Evolutionary conservation across 2,329 filamentous ascomycete species (phyloP), one percentile per base, ranked within the genome.

Genomic region (Aspergillus brunneoviolaceus): DNA sequence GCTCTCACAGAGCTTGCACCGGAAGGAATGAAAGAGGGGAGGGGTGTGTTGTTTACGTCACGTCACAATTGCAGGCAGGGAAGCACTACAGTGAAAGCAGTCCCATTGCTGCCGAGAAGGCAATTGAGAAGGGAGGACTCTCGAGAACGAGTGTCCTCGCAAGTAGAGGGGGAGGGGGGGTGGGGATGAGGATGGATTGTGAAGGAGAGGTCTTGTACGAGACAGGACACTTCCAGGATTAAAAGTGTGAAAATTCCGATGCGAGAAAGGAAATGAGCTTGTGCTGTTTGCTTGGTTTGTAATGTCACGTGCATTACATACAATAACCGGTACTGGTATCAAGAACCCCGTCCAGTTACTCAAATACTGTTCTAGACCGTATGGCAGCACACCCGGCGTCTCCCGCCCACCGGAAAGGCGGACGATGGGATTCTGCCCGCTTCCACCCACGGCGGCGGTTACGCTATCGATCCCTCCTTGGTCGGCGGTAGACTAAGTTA

Each of bases 351-450:
- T 12, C 16, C 1, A 16, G 3, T 10, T 4, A 10, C 23, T 7
- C 11, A 12, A 35, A 55, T 55, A 55, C 53, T 19, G 53, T 49
- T 33, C 12, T 9, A 19, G 6, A 7, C 39, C 16, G 39, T 45
- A 45, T 45, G 14, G 39, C 6, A 53, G 52, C 48, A 57, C 25
- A 21, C 5, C 7, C 25, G n/a, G 39, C 6, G 16, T 45, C 14
- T 45, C 39, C 39, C 51, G 25, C 51, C 35, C n/a, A 16, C 45
- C 49, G 50, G 48, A 50, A 59, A 64, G 59, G 59, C 64, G 61
- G 62, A 70, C 72, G 65, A 75, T 72, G 63, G 54, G 73, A 63
- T 76, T 76, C 74, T 72, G 73, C 73, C 74, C 63, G 68, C 69
- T 76, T 76, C 74, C 61, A 55, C 63, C 61, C 63, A 16, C 39